Conservation (phyloP, 2,329 filamentous ascomycete species). For the Botryosphaeria dothidea region DNA sequence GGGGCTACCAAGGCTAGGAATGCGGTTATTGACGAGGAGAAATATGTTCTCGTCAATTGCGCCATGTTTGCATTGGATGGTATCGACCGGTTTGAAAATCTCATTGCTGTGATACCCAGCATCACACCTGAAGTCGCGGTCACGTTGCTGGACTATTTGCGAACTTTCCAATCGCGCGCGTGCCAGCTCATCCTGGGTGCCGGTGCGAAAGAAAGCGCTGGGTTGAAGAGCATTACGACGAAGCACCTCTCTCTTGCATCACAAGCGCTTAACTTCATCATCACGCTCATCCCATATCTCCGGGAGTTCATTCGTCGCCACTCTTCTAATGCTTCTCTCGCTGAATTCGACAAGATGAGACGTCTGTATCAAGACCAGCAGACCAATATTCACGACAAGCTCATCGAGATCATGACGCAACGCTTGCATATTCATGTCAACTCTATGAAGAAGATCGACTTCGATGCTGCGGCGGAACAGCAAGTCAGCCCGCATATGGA, state of each 20-base stretch:
- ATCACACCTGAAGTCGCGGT: conserved; percentile 82
- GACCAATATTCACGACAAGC: conserved; percentile 84
- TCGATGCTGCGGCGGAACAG: conserved; percentile 59
- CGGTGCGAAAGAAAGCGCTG: conserved; percentile 83
- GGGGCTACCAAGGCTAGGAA: conserved; percentile 49
- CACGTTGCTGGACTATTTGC: conserved; percentile 80
- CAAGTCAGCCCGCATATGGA: conserved; percentile 75
- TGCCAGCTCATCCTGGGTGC: conserved; percentile 96
- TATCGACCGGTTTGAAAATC: conserved; percentile 78
- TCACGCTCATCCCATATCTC: conserved; percentile 83
- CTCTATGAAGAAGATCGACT: conserved; percentile 72
- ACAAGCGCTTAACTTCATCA: conserved; percentile 84
- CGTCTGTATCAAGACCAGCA: conserved; percentile 86
- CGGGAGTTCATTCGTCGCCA: conserved; percentile 89
- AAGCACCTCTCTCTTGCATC: conserved; percentile 91
- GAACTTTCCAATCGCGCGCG: conserved; percentile 92
- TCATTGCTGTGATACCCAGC: conserved; percentile 82
- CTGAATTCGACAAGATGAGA: conserved; percentile 86
- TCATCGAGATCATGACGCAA: conserved; percentile 88
- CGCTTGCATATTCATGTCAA: conserved; percentile 73
- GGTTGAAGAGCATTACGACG: conserved; percentile 93
- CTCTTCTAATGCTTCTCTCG: conserved; percentile 52
- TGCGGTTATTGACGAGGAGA: conserved; percentile 80
- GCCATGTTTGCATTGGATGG: conserved; percentile 79
- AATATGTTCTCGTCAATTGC: conserved; percentile 82